Evolutionary conservation across 2,329 filamentous ascomycete genomes (phyloP), one percentile per base, ranked within the genome.

Genomic region (Incumbomyces lentus): DNA sequence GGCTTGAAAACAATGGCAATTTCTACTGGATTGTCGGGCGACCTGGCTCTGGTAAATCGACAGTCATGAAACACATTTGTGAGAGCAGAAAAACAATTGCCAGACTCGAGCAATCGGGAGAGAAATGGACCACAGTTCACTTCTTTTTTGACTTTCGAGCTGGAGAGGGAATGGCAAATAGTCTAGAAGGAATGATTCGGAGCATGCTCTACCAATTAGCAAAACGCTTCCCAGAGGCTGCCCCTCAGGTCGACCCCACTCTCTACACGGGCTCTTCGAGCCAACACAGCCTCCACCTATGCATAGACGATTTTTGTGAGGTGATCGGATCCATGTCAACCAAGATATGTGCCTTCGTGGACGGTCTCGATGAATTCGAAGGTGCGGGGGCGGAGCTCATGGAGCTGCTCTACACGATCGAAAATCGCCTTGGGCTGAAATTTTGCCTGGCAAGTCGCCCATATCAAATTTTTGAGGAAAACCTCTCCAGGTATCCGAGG

Each of bases 41-140:
- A 12, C 64, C 68, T 8, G 67, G 64, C 13, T 59, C 61, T 0
- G 68, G 68, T 3, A 70, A 70, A 48, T 70, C 67, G 6, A 72
- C 66, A 0, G 45, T 71, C 1, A 72, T 73, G 41, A 44, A 36
- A 26, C 41, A 44, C 41, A 36, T 44, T 33, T 3, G 6, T 10
- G 41, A 36, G 12, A 36, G 41, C 41, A 11, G 32, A 14, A 35
- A 14, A 12, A 44, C 41, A 12, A 22, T 19, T 22, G 5, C 19
- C 2, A 12, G 8, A 17, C 32, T 44, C 10, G 13, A 36, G 16
- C 29, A 36, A 26, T 19, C 41, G 8, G 41, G 41, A 12, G 14
- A 32, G 10, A 11, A 32, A 46, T 40, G 34, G 43, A 32, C 14
- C 12, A 7, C 29, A 14, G 6, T 33, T 2, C 43, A 38, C 13